These are phyloP conservation scores for Diaporthe caulivora DNA, from an alignment of 2,329 filamentous ascomycete species.

Conservation along the genomic window DNA sequence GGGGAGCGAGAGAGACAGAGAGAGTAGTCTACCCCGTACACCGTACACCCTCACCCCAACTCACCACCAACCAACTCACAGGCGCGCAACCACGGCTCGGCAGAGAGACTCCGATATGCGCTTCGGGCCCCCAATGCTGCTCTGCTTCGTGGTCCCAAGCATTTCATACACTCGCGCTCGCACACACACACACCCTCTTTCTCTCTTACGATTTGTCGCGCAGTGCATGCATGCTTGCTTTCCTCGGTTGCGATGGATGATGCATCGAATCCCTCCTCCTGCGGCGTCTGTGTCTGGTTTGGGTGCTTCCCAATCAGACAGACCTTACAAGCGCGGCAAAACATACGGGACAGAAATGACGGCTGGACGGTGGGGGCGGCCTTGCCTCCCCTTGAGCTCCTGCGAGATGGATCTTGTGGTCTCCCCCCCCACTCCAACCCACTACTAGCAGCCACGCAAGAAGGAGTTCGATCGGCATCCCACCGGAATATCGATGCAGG, in stretches of 20 bases:
- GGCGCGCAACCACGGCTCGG: slow-evolving; percentile 5
- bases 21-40: too few relatives aligned
- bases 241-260: neutral
- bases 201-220: slow-evolving; percentile 6
- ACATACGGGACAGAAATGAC: neutral
- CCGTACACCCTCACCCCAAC: neutral
- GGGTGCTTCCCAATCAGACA: neutral
- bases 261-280: neutral
- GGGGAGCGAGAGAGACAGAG: too few relatives aligned
- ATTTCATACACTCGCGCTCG: neutral
- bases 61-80: neutral
- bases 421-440: neutral
- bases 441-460: neutral
- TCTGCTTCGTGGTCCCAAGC: neutral
- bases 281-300: neutral
- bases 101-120: slow-evolving; percentile 32
- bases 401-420: slow-evolving; percentile 29
- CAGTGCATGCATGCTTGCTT: slow-evolving; percentile 9
- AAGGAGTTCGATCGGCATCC: slow-evolving; percentile 15
- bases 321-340: neutral
- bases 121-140: slow-evolving; percentile 24
- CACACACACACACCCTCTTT: neutral
- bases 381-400: neutral
- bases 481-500: slow-evolving; percentile 6
- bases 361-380: neutral